Percentiles rank a stretch among this genome's conserved stretches.
These are phyloP conservation scores for Ascochyta lentis DNA, from an alignment of 2,329 filamentous ascomycete species.

Conservation along the genomic window DNA sequence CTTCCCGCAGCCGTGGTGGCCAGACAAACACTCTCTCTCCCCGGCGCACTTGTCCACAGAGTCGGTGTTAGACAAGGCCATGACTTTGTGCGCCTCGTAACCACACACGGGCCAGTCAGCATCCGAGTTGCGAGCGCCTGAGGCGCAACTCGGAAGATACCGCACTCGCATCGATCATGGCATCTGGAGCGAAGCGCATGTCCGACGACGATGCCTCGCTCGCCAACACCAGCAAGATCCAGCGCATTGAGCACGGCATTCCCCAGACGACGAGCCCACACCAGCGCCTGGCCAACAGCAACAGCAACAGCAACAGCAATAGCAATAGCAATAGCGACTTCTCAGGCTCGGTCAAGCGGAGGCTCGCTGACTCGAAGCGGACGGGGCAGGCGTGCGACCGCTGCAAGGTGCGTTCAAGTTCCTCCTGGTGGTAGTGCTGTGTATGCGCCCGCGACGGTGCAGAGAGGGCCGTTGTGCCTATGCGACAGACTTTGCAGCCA, in stretches of 20 bases:
- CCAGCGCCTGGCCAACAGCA: conserved; percentile 27
- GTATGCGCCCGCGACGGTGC: background rate
- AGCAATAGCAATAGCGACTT: conserved; percentile 41
- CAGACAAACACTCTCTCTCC: background rate
- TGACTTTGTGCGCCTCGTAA: conserved; percentile 1
- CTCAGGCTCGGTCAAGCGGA: conserved; percentile 56
- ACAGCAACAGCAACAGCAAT: conserved; percentile 33
- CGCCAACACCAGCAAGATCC: conserved; percentile 35
- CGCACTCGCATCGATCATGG: conserved; percentile 27
- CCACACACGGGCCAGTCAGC: conserved; percentile 19
- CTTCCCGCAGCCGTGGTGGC: background rate
- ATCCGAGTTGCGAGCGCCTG: conserved; percentile 21
- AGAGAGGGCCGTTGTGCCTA: background rate
- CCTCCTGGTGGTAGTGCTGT: background rate
- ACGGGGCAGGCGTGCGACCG: conserved; percentile 89
- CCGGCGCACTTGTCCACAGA: background rate
- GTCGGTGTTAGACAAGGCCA: background rate
- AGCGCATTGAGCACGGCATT: conserved; percentile 42
- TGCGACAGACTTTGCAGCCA: background rate
- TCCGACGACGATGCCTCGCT: conserved; percentile 21
- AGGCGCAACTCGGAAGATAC: conserved; percentile 20
- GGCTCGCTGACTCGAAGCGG: conserved; percentile 61
- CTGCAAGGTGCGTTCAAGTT: conserved; percentile 69
- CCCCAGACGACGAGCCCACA: conserved; percentile 11
- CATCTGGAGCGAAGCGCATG: conserved; percentile 24